phyloP scores from a whole-genome alignment of 352 stramenopile species.

The Saprolegnia parasitica region DNA sequence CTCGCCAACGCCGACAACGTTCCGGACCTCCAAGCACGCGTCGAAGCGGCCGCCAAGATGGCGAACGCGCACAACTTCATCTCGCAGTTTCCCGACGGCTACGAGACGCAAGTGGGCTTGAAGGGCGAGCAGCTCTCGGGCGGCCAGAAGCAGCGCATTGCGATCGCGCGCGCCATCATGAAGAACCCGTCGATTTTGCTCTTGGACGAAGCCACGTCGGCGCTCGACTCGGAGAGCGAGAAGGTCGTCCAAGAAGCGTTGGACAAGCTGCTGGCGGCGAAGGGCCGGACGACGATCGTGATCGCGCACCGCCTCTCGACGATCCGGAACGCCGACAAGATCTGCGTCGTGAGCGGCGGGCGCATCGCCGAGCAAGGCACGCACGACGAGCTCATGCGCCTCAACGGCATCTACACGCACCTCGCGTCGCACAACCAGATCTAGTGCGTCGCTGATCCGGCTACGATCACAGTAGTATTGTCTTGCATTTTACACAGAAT shows the following conservation, averaged over 20 bases:
- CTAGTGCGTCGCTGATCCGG: too few relatives aligned
- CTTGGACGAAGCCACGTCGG: constrained; percentile 80
- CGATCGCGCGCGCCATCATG: constrained; percentile 39
- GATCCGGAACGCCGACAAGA: constrained; percentile 91
- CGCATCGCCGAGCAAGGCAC: constrained; percentile 89
- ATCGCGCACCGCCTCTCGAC: constrained; percentile 93
- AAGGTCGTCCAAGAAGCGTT: constrained; percentile 81
- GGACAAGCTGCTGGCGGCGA: constrained; percentile 52
- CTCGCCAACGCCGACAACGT: not conserved
- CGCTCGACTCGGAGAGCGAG: constrained; percentile 76
- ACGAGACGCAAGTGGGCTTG: constrained; percentile 37
- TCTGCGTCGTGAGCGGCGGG: constrained; percentile 91
- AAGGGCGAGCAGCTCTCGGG: constrained; percentile 38
- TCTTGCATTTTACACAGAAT: too few relatives aligned
- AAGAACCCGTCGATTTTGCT: constrained; percentile 42
- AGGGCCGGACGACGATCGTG: constrained; percentile 84
- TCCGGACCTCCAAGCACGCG: constrained; percentile 15
- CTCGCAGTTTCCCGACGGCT: constrained; percentile 37
- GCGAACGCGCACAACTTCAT: constrained; percentile 43
- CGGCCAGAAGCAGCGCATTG: constrained; percentile 46
- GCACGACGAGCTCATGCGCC: constrained; percentile 84
- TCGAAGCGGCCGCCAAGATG: constrained; percentile 35
- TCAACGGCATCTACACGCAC: constrained; percentile 38
- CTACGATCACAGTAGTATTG: too few relatives aligned
- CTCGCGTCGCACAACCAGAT: constrained; percentile 26